A percentile compares a stretch with the other conserved stretches of the same genome.
phyloP scores from a whole-genome alignment of 2,329 filamentous ascomycete genomes.

The Sporothrix protearum region DNA sequence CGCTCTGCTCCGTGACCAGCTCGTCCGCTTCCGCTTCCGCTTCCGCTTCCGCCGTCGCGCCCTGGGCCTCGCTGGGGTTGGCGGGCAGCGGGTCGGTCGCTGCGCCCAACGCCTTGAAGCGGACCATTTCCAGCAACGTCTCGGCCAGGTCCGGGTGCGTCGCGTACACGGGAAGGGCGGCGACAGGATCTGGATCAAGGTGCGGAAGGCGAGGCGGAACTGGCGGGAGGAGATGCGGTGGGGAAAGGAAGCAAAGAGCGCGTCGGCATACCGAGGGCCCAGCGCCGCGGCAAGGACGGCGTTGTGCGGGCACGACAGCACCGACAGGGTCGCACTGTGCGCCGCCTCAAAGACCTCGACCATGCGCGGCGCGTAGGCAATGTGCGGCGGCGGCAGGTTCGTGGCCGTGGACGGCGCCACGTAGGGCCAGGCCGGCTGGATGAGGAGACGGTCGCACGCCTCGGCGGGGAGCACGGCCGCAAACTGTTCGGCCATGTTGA shows the following conservation, averaged over 20 bases:
- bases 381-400: constrained; percentile 23
- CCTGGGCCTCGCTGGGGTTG: constrained; percentile 5
- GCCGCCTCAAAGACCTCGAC: constrained; percentile 77
- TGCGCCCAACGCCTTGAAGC: constrained; percentile 58
- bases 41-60: too few species aligned
- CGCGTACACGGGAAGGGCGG: constrained; percentile 72
- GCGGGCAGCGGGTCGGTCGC: constrained; percentile 39
- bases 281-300: constrained; percentile 65
- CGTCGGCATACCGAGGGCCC: constrained; percentile 78
- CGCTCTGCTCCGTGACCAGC: constrained; percentile 70
- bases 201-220: constrained; percentile 84
- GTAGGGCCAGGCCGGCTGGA: constrained; percentile 72
- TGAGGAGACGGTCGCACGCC: constrained; percentile 67
- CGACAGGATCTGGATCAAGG: constrained; percentile 74
- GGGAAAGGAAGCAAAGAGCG: constrained; percentile 76
- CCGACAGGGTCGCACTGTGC: constrained; percentile 75
- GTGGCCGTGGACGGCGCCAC: constrained; percentile 45
- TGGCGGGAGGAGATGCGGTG: constrained; percentile 74
- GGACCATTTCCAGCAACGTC: constrained; percentile 73
- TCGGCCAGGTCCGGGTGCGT: constrained; percentile 75
- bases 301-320: constrained; percentile 76
- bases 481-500: constrained; percentile 82
- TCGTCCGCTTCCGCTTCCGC: too few species aligned
- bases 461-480: constrained; percentile 64
- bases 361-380: constrained; percentile 43